Conservation (phyloP, 148 eudicot genomes). For the Vaccinium vitisidaea region DNA sequence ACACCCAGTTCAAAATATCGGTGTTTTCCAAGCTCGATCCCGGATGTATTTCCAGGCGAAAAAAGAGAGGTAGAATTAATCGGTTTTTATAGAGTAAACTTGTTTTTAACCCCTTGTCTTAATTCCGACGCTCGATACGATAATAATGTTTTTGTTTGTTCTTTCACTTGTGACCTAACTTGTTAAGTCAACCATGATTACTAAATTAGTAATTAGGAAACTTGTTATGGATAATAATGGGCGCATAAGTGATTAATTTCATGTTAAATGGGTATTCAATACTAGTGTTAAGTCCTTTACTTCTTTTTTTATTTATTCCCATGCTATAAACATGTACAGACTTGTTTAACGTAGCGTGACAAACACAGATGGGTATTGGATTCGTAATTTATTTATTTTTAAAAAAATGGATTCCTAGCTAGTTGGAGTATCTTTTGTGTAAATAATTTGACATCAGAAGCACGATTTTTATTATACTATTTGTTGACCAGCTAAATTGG, state of each 20-base stretch:
- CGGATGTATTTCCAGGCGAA: too few relatives aligned
- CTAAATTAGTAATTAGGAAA: too few relatives aligned
- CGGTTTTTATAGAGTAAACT: too few relatives aligned
- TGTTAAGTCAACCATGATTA: too few relatives aligned
- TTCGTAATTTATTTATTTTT: neutral
- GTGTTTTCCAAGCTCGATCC: too few relatives aligned
- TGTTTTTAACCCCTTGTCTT: too few relatives aligned
- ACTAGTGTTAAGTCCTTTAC: too few relatives aligned
- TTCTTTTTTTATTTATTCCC: neutral
- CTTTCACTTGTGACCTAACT: neutral
- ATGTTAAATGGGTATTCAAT: neutral
- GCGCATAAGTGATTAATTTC: too few relatives aligned
- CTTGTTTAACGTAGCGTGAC: neutral
- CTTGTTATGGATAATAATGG: too few relatives aligned
- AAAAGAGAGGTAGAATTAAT: neutral
- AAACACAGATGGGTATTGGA: neutral
- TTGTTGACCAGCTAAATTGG: neutral
- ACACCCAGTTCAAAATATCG: too few relatives aligned
- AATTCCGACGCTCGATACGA: neutral
- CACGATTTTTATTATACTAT: neutral
- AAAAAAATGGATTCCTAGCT: neutral
- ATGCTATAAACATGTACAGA: neutral
- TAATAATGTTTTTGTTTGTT: neutral
- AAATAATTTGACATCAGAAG: neutral
- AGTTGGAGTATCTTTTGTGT: neutral